A percentile compares a stretch with the other conserved stretches of the same genome.
Evolutionary conservation across 495 filamentous ascomycete species (phyloP).

Genomic region (Aspergillus leporis): DNA sequence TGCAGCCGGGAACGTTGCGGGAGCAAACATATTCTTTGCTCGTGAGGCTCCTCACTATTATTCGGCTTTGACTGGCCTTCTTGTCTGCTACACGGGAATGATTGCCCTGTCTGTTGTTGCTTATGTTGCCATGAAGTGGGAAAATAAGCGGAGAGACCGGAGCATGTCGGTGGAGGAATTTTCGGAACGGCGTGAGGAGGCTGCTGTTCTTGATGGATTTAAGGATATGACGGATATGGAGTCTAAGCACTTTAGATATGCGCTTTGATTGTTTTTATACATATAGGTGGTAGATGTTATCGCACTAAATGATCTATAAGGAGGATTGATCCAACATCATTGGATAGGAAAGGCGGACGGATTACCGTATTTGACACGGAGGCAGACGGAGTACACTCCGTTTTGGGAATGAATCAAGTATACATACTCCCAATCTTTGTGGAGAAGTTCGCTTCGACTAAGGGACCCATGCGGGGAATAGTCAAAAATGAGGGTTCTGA

Average conservation of each 20-base stretch:
- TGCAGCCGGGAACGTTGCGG: constrained; percentile 41
- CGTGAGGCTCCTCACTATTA: constrained; percentile 38
- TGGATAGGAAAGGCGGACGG: neutral
- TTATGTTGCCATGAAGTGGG: constrained; percentile 31
- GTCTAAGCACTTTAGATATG: constrained; percentile 47
- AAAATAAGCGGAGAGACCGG: constrained; percentile 27
- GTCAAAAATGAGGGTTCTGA: too few species aligned
- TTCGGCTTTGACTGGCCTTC: constrained; percentile 33
- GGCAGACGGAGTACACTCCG: neutral
- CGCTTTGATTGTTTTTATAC: constrained; percentile 23
- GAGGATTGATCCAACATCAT: neutral
- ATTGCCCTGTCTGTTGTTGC: constrained; percentile 27
- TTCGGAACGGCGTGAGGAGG: constrained; percentile 18
- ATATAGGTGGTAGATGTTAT: neutral
- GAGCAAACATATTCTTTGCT: constrained; percentile 47
- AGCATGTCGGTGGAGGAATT: constrained; percentile 17
- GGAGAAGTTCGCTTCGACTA: too few species aligned
- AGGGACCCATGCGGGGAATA: too few species aligned
- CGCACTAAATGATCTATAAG: neutral
- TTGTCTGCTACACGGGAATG: constrained; percentile 38
- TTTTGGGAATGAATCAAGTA: neutral
- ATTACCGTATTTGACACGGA: neutral
- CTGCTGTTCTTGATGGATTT: constrained; percentile 42
- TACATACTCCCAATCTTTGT: too few species aligned
- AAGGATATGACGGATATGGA: constrained; percentile 51